Evolutionary conservation across 2,329 filamentous ascomycete species (phyloP).

Genomic region (Tolypocladium nubicola): DNA sequence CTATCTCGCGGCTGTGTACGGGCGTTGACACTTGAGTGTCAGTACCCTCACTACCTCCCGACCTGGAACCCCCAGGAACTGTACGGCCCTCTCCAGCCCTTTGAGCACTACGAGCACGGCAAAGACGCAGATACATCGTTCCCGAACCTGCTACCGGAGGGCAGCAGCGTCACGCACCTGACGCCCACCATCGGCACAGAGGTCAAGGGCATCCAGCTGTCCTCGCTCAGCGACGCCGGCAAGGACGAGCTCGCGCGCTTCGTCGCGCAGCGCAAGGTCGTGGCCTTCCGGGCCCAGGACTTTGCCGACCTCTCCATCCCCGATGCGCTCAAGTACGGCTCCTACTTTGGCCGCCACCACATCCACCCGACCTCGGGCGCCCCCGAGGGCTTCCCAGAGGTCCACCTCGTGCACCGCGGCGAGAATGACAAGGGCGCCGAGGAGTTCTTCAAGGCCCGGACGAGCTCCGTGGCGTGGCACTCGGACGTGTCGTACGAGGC

Average conservation of each 20-base stretch:
- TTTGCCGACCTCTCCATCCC: conserved; percentile 59
- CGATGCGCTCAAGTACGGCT: conserved; percentile 57
- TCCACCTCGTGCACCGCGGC: conserved; percentile 70
- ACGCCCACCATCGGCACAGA: conserved; percentile 68
- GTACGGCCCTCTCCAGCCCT: conserved; percentile 56
- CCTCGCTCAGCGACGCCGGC: conserved; percentile 52
- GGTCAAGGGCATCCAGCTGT: conserved; percentile 60
- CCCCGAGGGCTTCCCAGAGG: conserved; percentile 60
- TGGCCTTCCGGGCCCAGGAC: conserved; percentile 68
- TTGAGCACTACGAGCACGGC: conserved; percentile 66
- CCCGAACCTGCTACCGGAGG: conserved; percentile 52
- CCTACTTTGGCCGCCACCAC: conserved; percentile 73
- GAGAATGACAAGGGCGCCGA: conserved; percentile 36
- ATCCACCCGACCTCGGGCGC: conserved; percentile 72
- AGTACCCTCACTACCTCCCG: conserved; percentile 63
- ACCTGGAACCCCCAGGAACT: conserved; percentile 56
- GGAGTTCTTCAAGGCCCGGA: conserved; percentile 55
- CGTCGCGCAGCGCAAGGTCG: conserved; percentile 68
- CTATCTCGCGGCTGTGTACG: conserved; percentile 11
- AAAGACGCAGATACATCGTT: conserved; percentile 62
- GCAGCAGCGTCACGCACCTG: conserved; percentile 45
- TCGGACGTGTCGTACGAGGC: conserved; percentile 80
- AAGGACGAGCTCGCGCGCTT: conserved; percentile 70
- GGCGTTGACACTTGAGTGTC: neutral
- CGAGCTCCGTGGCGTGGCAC: conserved; percentile 81